phyloP scores from a whole-genome alignment of 768 basidiomycete genomes.

The Porpolomopsis calyptriformis region DNA sequence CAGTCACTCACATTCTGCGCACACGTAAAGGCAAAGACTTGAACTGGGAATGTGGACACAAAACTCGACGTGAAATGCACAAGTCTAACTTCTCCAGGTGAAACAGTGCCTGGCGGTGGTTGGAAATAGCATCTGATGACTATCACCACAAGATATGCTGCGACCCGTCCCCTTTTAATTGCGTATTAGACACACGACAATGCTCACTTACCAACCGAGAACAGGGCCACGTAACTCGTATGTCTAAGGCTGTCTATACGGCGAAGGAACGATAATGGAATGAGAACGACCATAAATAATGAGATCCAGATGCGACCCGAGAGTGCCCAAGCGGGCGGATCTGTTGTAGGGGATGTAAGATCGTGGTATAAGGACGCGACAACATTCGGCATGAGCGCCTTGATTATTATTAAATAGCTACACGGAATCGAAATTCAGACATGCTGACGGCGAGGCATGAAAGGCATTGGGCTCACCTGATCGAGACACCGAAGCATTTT shows the following conservation, averaged over 20 bases:
- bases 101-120: constrained; percentile 54
- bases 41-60: constrained; percentile 82
- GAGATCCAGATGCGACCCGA: constrained; percentile 78
- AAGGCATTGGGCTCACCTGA: constrained; percentile 45
- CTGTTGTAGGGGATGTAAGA: constrained; percentile 48
- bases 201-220: constrained; percentile 64
- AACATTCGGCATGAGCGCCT: constrained; percentile 89
- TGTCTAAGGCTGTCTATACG: constrained; percentile 78
- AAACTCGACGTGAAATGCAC: constrained; percentile 71
- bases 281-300: constrained; percentile 62
- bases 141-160: constrained; percentile 70
- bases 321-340: constrained; percentile 67
- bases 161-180: constrained; percentile 7
- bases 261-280: constrained; percentile 77
- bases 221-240: constrained; percentile 84
- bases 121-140: constrained; percentile 73
- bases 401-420: constrained; percentile 85
- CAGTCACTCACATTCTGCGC: constrained; percentile 67
- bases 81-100: constrained; percentile 56
- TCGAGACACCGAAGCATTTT: constrained; percentile 95
- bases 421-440: too few species aligned
- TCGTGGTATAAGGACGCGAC: constrained; percentile 75
- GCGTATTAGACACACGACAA: background rate
- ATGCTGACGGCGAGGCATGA: constrained; percentile 1
- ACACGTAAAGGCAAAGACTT: constrained; percentile 88